Conservation (phyloP, 768 basidiomycete species). For the Boletus barrowsii region DNA sequence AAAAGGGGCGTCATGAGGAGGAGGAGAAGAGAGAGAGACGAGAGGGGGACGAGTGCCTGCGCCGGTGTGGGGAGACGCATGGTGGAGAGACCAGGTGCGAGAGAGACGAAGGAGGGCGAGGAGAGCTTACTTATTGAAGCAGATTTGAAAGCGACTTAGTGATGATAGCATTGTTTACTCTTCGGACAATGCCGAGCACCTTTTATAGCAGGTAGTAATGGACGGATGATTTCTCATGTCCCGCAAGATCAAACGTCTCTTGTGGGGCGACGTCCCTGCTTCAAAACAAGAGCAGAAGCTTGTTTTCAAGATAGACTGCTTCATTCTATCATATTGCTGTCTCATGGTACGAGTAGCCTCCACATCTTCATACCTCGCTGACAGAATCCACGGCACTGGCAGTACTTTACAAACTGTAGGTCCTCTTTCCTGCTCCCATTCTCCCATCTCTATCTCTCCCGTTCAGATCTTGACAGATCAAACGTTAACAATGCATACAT, state of each 20-base stretch:
- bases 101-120: background rate
- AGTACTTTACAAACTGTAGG: slow-evolving; percentile 70
- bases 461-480: slow-evolving; percentile 60
- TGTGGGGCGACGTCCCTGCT: no score
- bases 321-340: slow-evolving; percentile 70
- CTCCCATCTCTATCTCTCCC: background rate
- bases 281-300: slow-evolving; percentile 42
- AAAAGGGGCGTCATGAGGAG: slow-evolving; percentile 18
- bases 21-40: slow-evolving; percentile 7
- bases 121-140: background rate
- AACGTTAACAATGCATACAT: slow-evolving; percentile 74
- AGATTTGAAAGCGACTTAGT: no score
- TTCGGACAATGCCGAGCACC: no score
- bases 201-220: no score
- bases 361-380: background rate
- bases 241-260: no score
- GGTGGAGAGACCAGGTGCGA: background rate
- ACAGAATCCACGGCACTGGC: background rate
- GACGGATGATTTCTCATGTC: no score
- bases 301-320: slow-evolving; percentile 61
- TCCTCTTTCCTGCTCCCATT: background rate
- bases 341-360: slow-evolving; percentile 46
- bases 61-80: slow-evolving; percentile 10
- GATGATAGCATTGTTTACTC: no score
- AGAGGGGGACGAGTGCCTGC: background rate